Base-by-base conservation (phyloP, 306 rosid species). In the Rubus parviflorus region DNA sequence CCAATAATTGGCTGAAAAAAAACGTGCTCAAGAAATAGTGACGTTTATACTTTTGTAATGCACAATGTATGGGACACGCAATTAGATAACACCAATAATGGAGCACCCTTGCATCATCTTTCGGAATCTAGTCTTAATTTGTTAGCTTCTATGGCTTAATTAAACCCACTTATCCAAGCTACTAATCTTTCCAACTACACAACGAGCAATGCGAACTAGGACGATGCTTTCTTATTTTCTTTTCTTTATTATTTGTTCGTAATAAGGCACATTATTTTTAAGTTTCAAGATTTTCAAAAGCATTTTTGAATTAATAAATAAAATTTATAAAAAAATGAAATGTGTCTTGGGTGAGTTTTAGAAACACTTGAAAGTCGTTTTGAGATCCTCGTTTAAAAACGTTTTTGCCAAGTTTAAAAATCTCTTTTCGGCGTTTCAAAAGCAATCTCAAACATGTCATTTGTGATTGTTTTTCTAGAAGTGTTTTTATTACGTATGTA, bases 71-170 rank as follows among this genome's bases (percentile, higher is more conserved):
- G 56, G 8, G 57, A 25, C 41, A 22, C 67, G 10, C 17, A 16
- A 43, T 49, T 35, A 16, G 49, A 38, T 37, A 51, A 7, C 15
- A 20, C 64, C 64, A 75, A 75, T 65, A 65, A 65, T 76, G 25
- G 79, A 75, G 64, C 37, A 17, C 8, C 22, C 63, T 43, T n/a
- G 7, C 35, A 14, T 20, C 40, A 19, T 17, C 17, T 4, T 49
- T 51, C 16, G 35, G 23, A 49, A 57, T 10, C 63, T 22, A 8
- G 16, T 57, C 19, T 49, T 1, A 30, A 30, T 30, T 14, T 14
- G 54, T 45, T 20, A 54, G 3, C 8, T n/a, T 25, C 20, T 22
- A 65, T 76, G 51, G 79, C 65, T n/a, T 41, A 11, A 23, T 6
- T 22, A 25, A 60, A 60, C 5, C 40, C 75, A 10, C 37, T 57